Evolutionary conservation across 768 basidiomycete genomes (phyloP).

Genomic region (Tulasnella sp.): DNA sequence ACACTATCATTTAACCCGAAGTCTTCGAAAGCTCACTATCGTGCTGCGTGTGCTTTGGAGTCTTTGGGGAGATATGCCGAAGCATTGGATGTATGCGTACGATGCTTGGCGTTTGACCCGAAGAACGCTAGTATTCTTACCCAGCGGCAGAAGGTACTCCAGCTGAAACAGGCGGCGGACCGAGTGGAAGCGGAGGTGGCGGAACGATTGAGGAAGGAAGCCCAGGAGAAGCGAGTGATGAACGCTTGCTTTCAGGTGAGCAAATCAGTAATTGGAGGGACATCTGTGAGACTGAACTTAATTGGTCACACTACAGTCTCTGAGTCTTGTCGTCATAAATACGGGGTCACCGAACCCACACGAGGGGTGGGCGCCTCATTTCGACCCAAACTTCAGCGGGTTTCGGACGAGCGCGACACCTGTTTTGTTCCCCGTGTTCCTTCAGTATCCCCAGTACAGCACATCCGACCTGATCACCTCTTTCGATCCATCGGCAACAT

Average conservation of each 20-base stretch:
- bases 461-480: conserved; percentile 81
- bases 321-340: conserved; percentile 53
- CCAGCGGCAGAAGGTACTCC: conserved; percentile 37
- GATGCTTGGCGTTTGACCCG: conserved; percentile 50
- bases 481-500: conserved; percentile 77
- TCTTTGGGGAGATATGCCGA: conserved; percentile 68
- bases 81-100: conserved; percentile 67
- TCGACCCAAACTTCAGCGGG: conserved; percentile 48
- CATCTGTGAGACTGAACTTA: too few species aligned
- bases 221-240: conserved; percentile 43
- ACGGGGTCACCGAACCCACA: conserved; percentile 40
- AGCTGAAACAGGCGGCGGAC: conserved; percentile 21
- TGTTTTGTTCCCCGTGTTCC: conserved; percentile 71
- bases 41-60: conserved; percentile 68
- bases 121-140: conserved; percentile 43
- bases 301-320: too few species aligned
- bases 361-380: conserved; percentile 44
- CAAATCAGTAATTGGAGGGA: not conserved
- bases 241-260: conserved; percentile 54
- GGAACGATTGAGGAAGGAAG: conserved; percentile 39
- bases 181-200: conserved; percentile 31
- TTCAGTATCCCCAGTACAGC: conserved; percentile 83
- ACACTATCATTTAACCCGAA: conserved; percentile 50
- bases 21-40: conserved; percentile 76
- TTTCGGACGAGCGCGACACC: conserved; percentile 42